phyloP scores from a whole-genome alignment of 306 rosid genomes.

The Malus domestica region DNA sequence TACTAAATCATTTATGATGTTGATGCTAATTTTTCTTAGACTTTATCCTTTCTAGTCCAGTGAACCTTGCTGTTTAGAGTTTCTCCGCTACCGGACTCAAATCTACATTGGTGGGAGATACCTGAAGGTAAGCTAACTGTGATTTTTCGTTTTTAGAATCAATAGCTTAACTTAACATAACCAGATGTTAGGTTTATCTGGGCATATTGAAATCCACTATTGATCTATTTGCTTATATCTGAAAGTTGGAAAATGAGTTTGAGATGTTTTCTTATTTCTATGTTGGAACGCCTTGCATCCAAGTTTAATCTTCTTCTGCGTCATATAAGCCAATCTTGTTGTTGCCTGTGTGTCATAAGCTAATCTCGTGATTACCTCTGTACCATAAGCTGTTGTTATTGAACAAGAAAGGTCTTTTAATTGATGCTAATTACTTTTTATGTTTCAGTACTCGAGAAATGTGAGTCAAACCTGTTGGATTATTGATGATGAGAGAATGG shows the following conservation, averaged over 20 bases:
- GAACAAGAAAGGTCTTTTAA: too few relatives aligned
- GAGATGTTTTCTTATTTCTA: neutral
- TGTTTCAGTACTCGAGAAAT: too few relatives aligned
- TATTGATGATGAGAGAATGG: too few relatives aligned
- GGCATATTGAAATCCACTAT: neutral
- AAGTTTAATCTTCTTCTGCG: neutral
- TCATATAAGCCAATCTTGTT: neutral
- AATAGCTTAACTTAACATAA: neutral
- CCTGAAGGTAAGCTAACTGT: conserved; percentile 45
- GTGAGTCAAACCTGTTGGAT: too few relatives aligned
- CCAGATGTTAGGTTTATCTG: neutral
- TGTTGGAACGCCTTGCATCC: too few relatives aligned
- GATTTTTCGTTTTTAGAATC: neutral
- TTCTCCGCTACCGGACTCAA: conserved; percentile 42
- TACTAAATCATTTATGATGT: conserved; percentile 1
- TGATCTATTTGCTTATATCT: neutral
- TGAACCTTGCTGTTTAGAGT: conserved; percentile 55
- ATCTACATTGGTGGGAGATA: conserved; percentile 83
- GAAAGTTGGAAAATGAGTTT: neutral
- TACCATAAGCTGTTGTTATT: neutral
- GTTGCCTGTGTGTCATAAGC: neutral
- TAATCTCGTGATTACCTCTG: neutral
- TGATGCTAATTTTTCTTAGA: conserved; percentile 11
- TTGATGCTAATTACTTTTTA: too few relatives aligned
- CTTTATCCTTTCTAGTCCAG: conserved; percentile 33